These are phyloP conservation scores for Pleurotus cornucopiae DNA, from an alignment of 768 basidiomycete species.

Conservation along the genomic window DNA sequence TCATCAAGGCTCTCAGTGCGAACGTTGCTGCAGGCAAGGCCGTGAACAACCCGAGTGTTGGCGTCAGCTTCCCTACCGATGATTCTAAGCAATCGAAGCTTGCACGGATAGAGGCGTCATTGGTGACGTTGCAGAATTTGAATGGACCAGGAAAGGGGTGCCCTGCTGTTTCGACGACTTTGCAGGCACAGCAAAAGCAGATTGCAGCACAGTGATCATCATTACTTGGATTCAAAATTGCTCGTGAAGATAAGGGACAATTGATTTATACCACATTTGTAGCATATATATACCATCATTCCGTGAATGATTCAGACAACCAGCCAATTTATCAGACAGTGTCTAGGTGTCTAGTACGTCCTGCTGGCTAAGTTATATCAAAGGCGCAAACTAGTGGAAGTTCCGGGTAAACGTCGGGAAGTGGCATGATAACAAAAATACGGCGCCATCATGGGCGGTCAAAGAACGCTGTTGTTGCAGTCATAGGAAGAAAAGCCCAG, in stretches of 20 bases:
- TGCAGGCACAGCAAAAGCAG: slow-evolving; percentile 28
- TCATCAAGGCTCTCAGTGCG: slow-evolving; percentile 46
- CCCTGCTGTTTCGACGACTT: slow-evolving; percentile 58
- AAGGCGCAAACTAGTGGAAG: too few relatives aligned
- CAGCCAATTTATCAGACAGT: too few relatives aligned
- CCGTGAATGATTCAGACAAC: background rate
- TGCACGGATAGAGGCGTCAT: slow-evolving; percentile 53
- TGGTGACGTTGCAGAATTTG: slow-evolving; percentile 70
- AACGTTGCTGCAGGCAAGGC: slow-evolving; percentile 62
- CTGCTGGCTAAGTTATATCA: too few relatives aligned
- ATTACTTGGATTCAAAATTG: too few relatives aligned
- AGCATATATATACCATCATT: background rate
- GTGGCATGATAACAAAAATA: too few relatives aligned
- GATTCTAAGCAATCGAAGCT: slow-evolving; percentile 47
- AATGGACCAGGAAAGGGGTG: slow-evolving; percentile 67
- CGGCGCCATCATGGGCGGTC: too few relatives aligned
- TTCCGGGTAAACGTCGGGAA: too few relatives aligned
- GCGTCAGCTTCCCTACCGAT: slow-evolving; percentile 61
- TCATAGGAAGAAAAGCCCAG: too few relatives aligned
- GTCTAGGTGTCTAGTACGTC: too few relatives aligned
- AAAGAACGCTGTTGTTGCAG: too few relatives aligned
- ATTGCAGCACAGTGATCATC: background rate
- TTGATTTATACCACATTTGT: too few relatives aligned
- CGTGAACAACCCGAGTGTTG: slow-evolving; percentile 54
- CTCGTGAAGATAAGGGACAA: too few relatives aligned